These are phyloP conservation scores for Galeopsis tetrahit DNA, from an alignment of 257 asterid genomes.

Conservation along the genomic window DNA sequence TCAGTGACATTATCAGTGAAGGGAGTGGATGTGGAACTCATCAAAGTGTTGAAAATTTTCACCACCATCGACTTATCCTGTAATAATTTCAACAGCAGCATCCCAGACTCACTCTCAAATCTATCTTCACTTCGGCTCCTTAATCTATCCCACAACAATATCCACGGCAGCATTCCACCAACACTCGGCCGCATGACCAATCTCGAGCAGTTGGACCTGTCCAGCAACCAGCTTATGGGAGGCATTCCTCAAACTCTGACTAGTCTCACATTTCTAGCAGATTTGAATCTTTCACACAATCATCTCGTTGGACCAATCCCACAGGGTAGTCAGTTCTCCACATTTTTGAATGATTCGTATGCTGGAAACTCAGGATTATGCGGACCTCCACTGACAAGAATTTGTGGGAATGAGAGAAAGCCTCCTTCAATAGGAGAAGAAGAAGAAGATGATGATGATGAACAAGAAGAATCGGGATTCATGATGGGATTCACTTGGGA, in stretches of 20 bases:
- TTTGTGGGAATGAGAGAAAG: background rate
- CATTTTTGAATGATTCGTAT: constrained; percentile 14
- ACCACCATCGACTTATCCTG: constrained; percentile 24
- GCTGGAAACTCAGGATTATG: constrained; percentile 16
- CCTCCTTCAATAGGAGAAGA: background rate
- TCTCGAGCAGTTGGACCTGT: background rate
- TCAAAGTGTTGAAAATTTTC: constrained; percentile 2
- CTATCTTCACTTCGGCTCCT: background rate
- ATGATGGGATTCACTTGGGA: constrained; percentile 27
- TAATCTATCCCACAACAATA: constrained; percentile 11
- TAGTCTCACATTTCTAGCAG: constrained; percentile 13
- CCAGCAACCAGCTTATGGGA: constrained; percentile 11
- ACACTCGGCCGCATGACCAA: background rate
- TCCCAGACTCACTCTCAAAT: constrained; percentile 10
- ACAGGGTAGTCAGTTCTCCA: background rate
- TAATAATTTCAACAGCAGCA: constrained; percentile 1
- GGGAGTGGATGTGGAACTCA: constrained; percentile 1
- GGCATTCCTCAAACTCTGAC: constrained; percentile 20
- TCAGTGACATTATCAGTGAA: constrained; percentile 21
- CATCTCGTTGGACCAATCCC: constrained; percentile 20
- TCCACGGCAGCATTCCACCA: constrained; percentile 14
- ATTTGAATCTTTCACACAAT: constrained; percentile 2
- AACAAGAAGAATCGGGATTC: background rate
- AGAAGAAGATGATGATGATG: background rate
- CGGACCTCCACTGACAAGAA: constrained; percentile 11